Conservation (phyloP, 495 filamentous ascomycete genomes). For the Podospora fimiseda region DNA sequence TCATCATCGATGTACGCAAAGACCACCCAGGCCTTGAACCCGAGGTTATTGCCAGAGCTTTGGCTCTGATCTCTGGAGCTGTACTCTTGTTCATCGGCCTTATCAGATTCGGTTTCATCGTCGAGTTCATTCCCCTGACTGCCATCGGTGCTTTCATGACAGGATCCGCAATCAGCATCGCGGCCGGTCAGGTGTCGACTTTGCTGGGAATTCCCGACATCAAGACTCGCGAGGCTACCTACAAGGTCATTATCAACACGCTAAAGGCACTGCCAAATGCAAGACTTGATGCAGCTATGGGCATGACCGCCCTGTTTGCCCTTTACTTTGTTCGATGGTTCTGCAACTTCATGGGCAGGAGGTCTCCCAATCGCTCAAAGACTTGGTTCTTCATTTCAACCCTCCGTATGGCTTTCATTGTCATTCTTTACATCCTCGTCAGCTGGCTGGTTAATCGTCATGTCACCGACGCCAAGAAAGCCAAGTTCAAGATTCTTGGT, state of each 20-base stretch:
- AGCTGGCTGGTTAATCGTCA: slow-evolving; percentile 33
- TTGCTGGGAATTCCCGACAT: slow-evolving; percentile 43
- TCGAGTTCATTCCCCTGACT: slow-evolving; percentile 48
- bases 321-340: slow-evolving; percentile 45
- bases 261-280: slow-evolving; percentile 39
- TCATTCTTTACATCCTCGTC: slow-evolving; percentile 39
- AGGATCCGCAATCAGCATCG: slow-evolving; percentile 47
- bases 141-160: slow-evolving; percentile 52
- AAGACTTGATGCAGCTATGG: slow-evolving; percentile 48
- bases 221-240: slow-evolving; percentile 44
- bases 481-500: slow-evolving; percentile 38
- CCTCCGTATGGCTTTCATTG: slow-evolving; percentile 39
- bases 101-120: slow-evolving; percentile 42
- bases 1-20: slow-evolving; percentile 52
- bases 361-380: slow-evolving; percentile 32
- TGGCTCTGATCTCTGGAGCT: slow-evolving; percentile 42
- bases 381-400: slow-evolving; percentile 40
- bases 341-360: slow-evolving; percentile 37
- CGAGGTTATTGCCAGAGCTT: slow-evolving; percentile 36
- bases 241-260: slow-evolving; percentile 48
- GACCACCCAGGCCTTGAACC: slow-evolving; percentile 33
- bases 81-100: slow-evolving; percentile 46
- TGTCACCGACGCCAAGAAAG: slow-evolving; percentile 19
- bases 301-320: slow-evolving; percentile 42
- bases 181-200: slow-evolving; percentile 42